Evolutionary conservation across 805 yeast genomes (phyloP), one percentile per base, ranked within the genome.

Genomic region (Candida oleophila): DNA sequence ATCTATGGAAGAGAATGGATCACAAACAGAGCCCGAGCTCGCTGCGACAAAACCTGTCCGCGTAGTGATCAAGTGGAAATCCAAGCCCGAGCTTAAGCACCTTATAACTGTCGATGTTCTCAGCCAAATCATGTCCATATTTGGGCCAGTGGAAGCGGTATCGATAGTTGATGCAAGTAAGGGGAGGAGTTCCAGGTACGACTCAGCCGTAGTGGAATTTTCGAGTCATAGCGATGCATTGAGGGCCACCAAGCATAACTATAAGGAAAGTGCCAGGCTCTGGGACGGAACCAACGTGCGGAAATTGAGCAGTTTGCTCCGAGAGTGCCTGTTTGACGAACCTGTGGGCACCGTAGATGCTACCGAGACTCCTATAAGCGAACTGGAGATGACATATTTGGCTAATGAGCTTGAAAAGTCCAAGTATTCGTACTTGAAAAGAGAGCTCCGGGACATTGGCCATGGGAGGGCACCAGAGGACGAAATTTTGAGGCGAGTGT

Each of bases 221-320:
- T 49, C 46, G 7, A 49, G 55, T 2, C 48, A 52, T 21, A 56
- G 52, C 1, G 60, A 61, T 37, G 67, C 74, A 2, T 55, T 55
- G 1, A 48, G 54, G 22, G 82, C 82, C 2, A 46, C 63, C 8
- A 44, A 50, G 3, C 76, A 78, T 52, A 72, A 78, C 52, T 80
- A 70, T 55, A 59, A 62, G 1, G 54, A 54, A 25, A 65, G 76
- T 15, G 75, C 71, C 8, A 56, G 60, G 14, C 52, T 73, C 33
- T 78, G 83, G 83, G 78, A 77, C 54, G 66, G 66, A 1, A 57
- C 71, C 1, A 67, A 65, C 1, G 69, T 76, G 15, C 50, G 80
- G 20, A 74, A 69, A 53, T 50, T 75, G 36, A 77, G 82, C 5
- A 76, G 80, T 46, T 61, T 79, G 41, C 52, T 79, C 28, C 56